These are phyloP conservation scores for Salix koriyanagi DNA, from an alignment of 345 rosid species.

Conservation along the genomic window DNA sequence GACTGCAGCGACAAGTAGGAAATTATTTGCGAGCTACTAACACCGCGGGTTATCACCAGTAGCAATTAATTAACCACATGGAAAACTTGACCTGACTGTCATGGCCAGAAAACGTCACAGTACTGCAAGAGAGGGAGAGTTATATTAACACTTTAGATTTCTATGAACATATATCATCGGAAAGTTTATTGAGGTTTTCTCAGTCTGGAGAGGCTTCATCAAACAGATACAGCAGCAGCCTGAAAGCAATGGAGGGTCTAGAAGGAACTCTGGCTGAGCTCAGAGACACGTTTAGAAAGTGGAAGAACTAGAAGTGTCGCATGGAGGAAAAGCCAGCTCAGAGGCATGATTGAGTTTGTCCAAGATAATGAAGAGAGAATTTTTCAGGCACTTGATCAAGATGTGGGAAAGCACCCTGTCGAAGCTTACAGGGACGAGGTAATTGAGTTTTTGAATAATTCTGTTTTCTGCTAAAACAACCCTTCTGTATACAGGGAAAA, in stretches of 20 bases:
- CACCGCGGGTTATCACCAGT: too few relatives aligned
- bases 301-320: slow-evolving; percentile 53
- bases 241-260: slow-evolving; percentile 23
- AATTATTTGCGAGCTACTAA: too few relatives aligned
- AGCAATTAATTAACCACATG: too few relatives aligned
- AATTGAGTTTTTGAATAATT: neutral
- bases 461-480: too few relatives aligned
- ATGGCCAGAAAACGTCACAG: too few relatives aligned
- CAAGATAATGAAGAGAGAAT: slow-evolving; percentile 51
- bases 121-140: too few relatives aligned
- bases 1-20: too few relatives aligned
- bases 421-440: slow-evolving; percentile 82
- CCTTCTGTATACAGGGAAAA: too few relatives aligned
- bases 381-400: slow-evolving; percentile 50
- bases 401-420: slow-evolving; percentile 75
- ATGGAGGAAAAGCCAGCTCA: slow-evolving; percentile 79
- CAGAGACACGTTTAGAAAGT: slow-evolving; percentile 45
- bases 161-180: neutral
- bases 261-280: slow-evolving; percentile 45
- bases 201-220: too few relatives aligned
- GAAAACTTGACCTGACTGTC: too few relatives aligned
- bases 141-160: too few relatives aligned
- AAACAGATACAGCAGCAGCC: neutral
- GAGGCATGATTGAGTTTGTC: slow-evolving; percentile 49
- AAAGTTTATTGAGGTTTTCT: neutral